Evolutionary conservation across 2,329 filamentous ascomycete genomes (phyloP), one percentile per base, ranked within the genome.

Genomic region (Arachnomyces sp.): DNA sequence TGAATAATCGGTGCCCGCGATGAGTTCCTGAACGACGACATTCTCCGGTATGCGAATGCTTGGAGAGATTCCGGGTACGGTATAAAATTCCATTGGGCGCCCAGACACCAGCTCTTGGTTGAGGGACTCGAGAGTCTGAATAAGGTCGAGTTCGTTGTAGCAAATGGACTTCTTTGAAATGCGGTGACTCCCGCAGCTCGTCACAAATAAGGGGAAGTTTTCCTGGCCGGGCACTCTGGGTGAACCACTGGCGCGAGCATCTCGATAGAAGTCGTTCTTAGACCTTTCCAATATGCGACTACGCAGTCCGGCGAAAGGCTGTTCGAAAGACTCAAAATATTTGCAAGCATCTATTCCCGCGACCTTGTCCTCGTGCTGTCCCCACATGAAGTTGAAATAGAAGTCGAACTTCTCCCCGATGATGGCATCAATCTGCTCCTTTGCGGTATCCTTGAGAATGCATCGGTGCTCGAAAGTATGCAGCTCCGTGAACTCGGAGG

Each of bases 331-430:
- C 28, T 54, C 51, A 12, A 54, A 49, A 32, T 54, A 52, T 31
- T 31, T 42, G 31, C 43, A 45, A 6, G 48, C 51, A 15, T 49
- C 43, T 5, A 51, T 41, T n/a, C 51, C 49, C 2, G 51, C 49
- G 3, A 54, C 40, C 1, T 41, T 44, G 38, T 54, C 50, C 6
- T 54, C 52, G 7, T 43, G 43, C 11, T 42, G 45, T 2, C 52
- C 52, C 50, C 52, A 53, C 39, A 54, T 47, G 25, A 53, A 51
- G 34, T 52, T 53, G 18, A 54, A 37, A 36, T 54, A 53, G 18
- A 54, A 52, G 31, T 52, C 52, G 38, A 49, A 47, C 0, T 39
- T 36, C 20, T 53, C 49, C 13, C 36, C 25, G 2, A 49, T 42
- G 15, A 40, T 40, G 3, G 41, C 43, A 35, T 54, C 48, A 14